Base-by-base conservation (phyloP, 1,284 basidiomycete genomes). In the Cutaneotrichosporon sp. region DNA sequence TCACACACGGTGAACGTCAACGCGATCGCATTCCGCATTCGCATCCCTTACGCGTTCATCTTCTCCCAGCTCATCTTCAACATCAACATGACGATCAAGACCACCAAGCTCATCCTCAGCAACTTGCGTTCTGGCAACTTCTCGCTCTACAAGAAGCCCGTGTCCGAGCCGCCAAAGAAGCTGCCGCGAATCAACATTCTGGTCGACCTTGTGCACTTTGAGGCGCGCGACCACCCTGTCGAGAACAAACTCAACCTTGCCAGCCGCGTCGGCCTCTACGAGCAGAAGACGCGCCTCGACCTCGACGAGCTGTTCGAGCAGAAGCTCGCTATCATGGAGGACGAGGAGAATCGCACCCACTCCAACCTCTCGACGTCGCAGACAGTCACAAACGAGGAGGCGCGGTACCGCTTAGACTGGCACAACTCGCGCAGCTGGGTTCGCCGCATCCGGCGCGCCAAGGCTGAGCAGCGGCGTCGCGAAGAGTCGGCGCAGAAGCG, bases 181-280 rank as follows among this genome's bases (percentile, higher is more conserved):
- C 78, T 92, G 2, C 93, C 93, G 0, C 81, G 83, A 50, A 72
- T 97, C 46, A 80, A 80, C 3, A 74, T 97, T 56, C 82, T 80
- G 34, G 80, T 95, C 45, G 82, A 85, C 25, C 82, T 81, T 52
- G 67, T 92, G 47, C 85, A 84, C 69, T 75, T 93, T 6, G 94
- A 98, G 77, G 89, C 88, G n/a, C 86, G 87, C 25, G 95, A 99
- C 74, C 91, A 95, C 72, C 86, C 88, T 0, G 86, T 97, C 59
- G 95, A 99, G 79, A 86, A 87, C 25, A 86, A 84, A 64, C 79
- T 98, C 34, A 90, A 87, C 54, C 82, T 91, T 14, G 90, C 93
- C 38, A 92, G 87, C 84, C 84, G 86, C 59, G 85, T 87, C 34
- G 94, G 93, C 0, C 79, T 86, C 42, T 86, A 87, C 52, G 94